These are phyloP conservation scores for Litchi chinensis DNA, from an alignment of 345 rosid genomes.

Conservation along the genomic window DNA sequence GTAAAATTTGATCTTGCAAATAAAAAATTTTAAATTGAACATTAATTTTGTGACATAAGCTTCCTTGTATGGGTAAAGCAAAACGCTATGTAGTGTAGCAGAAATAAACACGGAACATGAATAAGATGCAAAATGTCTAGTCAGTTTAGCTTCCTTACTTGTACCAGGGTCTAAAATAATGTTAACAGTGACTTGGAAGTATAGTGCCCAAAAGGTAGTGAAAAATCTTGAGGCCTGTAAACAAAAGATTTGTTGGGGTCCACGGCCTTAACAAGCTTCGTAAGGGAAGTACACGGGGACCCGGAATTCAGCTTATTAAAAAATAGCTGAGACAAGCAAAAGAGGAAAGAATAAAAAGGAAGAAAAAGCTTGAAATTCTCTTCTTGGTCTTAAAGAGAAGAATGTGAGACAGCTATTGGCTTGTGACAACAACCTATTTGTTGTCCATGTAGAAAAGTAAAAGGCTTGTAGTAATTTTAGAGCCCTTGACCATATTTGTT, in stretches of 20 bases:
- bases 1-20: background rate
- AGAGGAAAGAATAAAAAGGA: background rate
- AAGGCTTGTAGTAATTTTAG: background rate
- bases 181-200: background rate
- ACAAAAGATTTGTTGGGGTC: background rate
- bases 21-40: background rate
- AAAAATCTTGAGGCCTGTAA: background rate
- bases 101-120: background rate
- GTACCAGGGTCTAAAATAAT: background rate
- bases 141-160: slow-evolving; percentile 18
- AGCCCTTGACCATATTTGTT: background rate
- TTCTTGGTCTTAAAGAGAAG: slow-evolving; percentile 15
- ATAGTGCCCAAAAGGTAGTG: background rate
- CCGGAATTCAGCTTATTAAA: background rate
- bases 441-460: slow-evolving; percentile 5
- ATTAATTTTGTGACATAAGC: slow-evolving; percentile 3
- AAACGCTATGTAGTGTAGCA: background rate
- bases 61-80: slow-evolving; percentile 25
- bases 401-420: background rate
- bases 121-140: slow-evolving; percentile 13
- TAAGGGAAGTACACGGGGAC: background rate
- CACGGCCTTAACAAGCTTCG: background rate
- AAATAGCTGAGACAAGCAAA: background rate
- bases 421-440: background rate
- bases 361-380: slow-evolving; percentile 11